A percentile compares a stretch with the other conserved stretches of the same genome.
Conservation (phyloP, 495 filamentous ascomycete species). For the Annulohypoxylon maeteangense region DNA sequence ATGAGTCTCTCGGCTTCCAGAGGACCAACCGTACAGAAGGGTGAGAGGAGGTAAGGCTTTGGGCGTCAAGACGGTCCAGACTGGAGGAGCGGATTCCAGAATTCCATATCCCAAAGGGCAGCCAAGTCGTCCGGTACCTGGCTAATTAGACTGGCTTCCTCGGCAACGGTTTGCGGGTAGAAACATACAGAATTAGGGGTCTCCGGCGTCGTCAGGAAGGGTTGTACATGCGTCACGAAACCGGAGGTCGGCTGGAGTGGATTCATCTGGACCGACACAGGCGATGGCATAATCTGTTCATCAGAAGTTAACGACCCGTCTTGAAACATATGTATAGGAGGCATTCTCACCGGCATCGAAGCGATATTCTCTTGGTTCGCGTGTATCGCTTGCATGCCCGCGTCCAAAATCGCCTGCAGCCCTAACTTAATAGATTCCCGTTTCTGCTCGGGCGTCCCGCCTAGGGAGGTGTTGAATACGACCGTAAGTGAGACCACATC, state of each 20-base stretch:
- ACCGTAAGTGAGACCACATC: slow-evolving; percentile 50
- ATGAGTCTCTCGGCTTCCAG: not conserved
- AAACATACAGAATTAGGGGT: slow-evolving; percentile 31
- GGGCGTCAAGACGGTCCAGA: slow-evolving; percentile 13
- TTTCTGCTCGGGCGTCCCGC: slow-evolving; percentile 42
- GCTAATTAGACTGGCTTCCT: slow-evolving; percentile 17
- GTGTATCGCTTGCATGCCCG: slow-evolving; percentile 41
- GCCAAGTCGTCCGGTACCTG: slow-evolving; percentile 41
- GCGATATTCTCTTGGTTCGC: slow-evolving; percentile 43
- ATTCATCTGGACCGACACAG: slow-evolving; percentile 31
- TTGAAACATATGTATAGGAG: not conserved
- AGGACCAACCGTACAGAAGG: not conserved
- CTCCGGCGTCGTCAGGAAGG: slow-evolving; percentile 39
- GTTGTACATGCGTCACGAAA: slow-evolving; percentile 34
- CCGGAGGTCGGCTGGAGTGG: slow-evolving; percentile 23
- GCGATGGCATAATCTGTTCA: slow-evolving; percentile 35
- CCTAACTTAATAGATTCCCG: slow-evolving; percentile 40
- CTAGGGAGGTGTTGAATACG: slow-evolving; percentile 47
- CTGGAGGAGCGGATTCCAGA: slow-evolving; percentile 38
- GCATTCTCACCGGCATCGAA: slow-evolving; percentile 40
- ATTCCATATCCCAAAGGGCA: slow-evolving; percentile 42
- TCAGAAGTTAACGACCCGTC: slow-evolving; percentile 4
- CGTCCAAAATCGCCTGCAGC: slow-evolving; percentile 46
- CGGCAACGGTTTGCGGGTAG: not conserved
- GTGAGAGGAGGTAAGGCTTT: not conserved